phyloP scores from a whole-genome alignment of 495 filamentous ascomycete genomes.

The Daldinia concentrica region DNA sequence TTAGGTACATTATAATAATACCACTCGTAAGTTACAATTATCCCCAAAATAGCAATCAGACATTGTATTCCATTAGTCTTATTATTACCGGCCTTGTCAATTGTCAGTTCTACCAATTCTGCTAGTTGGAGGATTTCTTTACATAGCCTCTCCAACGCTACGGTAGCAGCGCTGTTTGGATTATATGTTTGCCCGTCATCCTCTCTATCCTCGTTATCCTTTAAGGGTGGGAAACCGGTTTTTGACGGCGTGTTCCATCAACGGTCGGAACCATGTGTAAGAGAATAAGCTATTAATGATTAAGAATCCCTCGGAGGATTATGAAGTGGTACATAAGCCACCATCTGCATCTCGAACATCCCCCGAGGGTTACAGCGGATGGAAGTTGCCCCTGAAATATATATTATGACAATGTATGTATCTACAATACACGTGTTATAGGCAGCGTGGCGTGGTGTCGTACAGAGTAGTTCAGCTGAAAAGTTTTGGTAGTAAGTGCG shows the following conservation, averaged over 20 bases:
- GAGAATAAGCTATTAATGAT: not conserved
- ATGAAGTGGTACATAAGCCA: slow-evolving; percentile 1
- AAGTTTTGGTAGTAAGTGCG: not conserved
- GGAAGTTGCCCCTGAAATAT: slow-evolving; percentile 10
- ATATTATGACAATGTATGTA: not conserved
- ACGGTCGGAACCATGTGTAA: not conserved
- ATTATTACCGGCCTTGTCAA: no score
- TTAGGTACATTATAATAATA: no score
- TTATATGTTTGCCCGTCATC: slow-evolving; percentile 11
- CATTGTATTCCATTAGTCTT: no score
- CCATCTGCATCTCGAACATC: not conserved
- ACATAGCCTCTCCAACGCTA: not conserved
- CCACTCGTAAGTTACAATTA: no score
- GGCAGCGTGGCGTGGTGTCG: not conserved
- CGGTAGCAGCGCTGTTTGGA: not conserved
- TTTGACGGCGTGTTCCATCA: not conserved
- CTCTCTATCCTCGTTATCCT: not conserved
- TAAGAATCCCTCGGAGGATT: slow-evolving; percentile 5
- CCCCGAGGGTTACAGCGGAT: not conserved
- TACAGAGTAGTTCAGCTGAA: not conserved
- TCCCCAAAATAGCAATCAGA: slow-evolving; percentile 19
- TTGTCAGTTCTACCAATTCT: not conserved
- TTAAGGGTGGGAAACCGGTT: not conserved
- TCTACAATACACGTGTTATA: not conserved
- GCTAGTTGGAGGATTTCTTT: not conserved